Percentiles rank a stretch among this genome's conserved stretches.
These are phyloP conservation scores for Nyssa sinensis DNA, from an alignment of 148 eudicot genomes.

Conservation along the genomic window DNA sequence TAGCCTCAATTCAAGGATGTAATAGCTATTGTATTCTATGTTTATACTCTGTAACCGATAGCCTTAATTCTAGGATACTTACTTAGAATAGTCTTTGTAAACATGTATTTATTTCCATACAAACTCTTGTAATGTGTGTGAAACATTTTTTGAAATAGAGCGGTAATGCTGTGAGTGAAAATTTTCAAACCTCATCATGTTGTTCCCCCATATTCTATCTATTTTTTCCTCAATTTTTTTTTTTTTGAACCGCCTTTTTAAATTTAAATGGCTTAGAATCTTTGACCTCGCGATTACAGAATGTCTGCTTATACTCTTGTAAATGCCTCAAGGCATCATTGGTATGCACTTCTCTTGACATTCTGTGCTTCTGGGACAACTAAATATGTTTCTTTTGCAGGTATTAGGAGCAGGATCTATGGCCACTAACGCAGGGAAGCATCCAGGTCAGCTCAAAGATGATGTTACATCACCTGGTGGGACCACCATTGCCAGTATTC, in stretches of 20 bases:
- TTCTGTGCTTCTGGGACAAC: not conserved
- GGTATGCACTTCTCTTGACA: not conserved
- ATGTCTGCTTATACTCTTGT: not conserved
- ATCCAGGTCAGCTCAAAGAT: slow-evolving; percentile 94
- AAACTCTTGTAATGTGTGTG: not conserved
- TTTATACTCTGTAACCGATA: too few species aligned
- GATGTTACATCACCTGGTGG: slow-evolving; percentile 94
- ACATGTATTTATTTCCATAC: too few species aligned
- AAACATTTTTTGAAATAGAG: not conserved
- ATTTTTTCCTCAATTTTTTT: too few species aligned
- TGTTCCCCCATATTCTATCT: too few species aligned
- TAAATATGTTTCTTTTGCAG: slow-evolving; percentile 34
- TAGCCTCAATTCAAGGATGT: too few species aligned
- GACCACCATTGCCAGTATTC: slow-evolving; percentile 90
- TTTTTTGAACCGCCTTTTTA: too few species aligned
- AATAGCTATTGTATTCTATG: too few species aligned
- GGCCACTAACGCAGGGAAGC: slow-evolving; percentile 69
- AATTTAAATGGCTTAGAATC: too few species aligned
- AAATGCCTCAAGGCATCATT: not conserved
- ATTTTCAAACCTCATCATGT: too few species aligned
- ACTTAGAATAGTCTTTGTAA: too few species aligned
- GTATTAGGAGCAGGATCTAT: slow-evolving; percentile 90
- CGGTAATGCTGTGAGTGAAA: not conserved
- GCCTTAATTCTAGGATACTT: too few species aligned
- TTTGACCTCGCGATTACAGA: not conserved